Evolutionary conservation across 257 asterid species (phyloP).

Genomic region (Phtheirospermum japonicum): DNA sequence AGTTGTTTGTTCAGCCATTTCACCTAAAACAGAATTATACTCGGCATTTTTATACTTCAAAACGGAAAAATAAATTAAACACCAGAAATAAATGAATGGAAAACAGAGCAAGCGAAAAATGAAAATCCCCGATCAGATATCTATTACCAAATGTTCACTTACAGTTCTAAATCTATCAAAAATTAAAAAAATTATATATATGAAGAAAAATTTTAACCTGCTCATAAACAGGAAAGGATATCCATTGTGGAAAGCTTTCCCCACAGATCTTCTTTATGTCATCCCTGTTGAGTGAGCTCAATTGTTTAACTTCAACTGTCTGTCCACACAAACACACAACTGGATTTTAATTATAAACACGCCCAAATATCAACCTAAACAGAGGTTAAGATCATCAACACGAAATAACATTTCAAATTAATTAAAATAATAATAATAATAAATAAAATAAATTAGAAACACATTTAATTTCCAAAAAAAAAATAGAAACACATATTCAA

Average conservation of each 20-base stretch:
- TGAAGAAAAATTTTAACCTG: conserved; percentile 49
- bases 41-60: no score
- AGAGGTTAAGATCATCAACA: no score
- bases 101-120: conserved; percentile 7
- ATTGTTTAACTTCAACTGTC: conserved; percentile 76
- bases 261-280: conserved; percentile 92
- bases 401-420: no score
- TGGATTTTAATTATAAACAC: conserved; percentile 13
- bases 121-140: no score
- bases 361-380: not conserved
- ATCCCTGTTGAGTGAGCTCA: conserved; percentile 72
- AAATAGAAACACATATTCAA: no score
- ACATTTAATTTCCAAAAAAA: no score
- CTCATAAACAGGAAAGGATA: conserved; percentile 89
- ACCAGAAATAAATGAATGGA: no score
- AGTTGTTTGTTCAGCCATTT: conserved; percentile 93
- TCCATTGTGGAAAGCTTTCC: conserved; percentile 85
- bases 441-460: no score
- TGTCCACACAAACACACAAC: conserved; percentile 35
- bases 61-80: no score
- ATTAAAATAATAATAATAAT: no score
- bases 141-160: conserved; percentile 1
- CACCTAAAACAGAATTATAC: no score
- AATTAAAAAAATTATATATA: not conserved
- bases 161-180: conserved; percentile 1